phyloP scores from a whole-genome alignment of 2,329 filamentous ascomycete species.

The Chaetomium olivaceum region DNA sequence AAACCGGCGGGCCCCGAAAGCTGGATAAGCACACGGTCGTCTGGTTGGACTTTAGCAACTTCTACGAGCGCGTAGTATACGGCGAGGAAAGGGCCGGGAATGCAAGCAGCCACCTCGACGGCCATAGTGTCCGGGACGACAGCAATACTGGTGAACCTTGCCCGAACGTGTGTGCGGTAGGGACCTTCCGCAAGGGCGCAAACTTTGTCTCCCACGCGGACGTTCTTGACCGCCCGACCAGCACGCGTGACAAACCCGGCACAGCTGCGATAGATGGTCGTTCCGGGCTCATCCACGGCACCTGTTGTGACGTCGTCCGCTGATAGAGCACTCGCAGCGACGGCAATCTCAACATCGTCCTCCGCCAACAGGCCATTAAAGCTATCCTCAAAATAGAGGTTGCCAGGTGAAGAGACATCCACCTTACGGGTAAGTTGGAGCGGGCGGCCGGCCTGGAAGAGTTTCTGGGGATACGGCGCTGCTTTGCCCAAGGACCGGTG shows the following conservation, averaged over 20 bases:
- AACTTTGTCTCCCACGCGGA: slow-evolving; percentile 26
- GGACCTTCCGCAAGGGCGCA: slow-evolving; percentile 30
- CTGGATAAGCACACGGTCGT: slow-evolving; percentile 32
- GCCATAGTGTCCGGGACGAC: slow-evolving; percentile 23
- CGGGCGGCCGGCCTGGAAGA: slow-evolving; percentile 25
- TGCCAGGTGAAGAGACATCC: slow-evolving; percentile 17
- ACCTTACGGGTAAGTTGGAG: slow-evolving; percentile 27
- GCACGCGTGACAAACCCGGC: slow-evolving; percentile 32
- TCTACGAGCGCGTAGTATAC: slow-evolving; percentile 30
- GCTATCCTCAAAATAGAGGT: slow-evolving; percentile 27
- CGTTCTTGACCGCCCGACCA: slow-evolving; percentile 24
- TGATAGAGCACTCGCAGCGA: slow-evolving; percentile 30
- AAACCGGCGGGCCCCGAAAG: slow-evolving; percentile 28
- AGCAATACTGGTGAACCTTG: slow-evolving; percentile 25
- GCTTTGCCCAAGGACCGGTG: slow-evolving; percentile 30
- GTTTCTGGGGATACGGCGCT: slow-evolving; percentile 30
- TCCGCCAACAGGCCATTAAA: slow-evolving; percentile 17
- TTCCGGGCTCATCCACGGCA: slow-evolving; percentile 7
- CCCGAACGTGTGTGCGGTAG: slow-evolving; percentile 28
- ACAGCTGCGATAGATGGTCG: slow-evolving; percentile 25
- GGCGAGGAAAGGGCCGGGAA: slow-evolving; percentile 25
- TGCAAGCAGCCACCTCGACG: slow-evolving; percentile 26
- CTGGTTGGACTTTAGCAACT: slow-evolving; percentile 24
- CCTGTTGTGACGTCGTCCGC: slow-evolving; percentile 26
- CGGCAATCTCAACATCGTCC: slow-evolving; percentile 34